phyloP scores from a whole-genome alignment of 495 filamentous ascomycete species.

The Echria macrotheca region DNA sequence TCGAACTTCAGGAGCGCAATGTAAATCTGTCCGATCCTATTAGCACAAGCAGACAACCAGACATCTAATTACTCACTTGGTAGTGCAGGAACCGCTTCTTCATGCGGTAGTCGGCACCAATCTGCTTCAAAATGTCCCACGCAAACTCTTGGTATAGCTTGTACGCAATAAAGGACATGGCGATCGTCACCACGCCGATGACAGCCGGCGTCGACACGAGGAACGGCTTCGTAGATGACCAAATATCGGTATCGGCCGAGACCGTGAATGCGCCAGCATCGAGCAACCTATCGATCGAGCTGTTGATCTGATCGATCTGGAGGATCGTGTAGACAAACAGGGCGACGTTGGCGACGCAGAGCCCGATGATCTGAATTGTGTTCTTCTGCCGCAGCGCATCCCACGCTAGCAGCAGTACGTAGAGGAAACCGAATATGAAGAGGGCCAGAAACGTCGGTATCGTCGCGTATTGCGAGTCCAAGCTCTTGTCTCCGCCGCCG shows the following conservation, averaged over 20 bases:
- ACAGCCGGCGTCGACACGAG: slow-evolving; percentile 82
- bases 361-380: slow-evolving; percentile 95
- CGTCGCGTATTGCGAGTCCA: slow-evolving; percentile 53
- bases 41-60: slow-evolving; percentile 17
- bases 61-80: slow-evolving; percentile 57
- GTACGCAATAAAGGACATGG: slow-evolving; percentile 75
- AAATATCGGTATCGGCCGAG: slow-evolving; percentile 48
- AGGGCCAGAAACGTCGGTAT: slow-evolving; percentile 88
- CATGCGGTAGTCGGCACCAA: slow-evolving; percentile 93
- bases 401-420: slow-evolving; percentile 81
- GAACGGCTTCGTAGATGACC: slow-evolving; percentile 63
- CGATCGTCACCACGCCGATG: slow-evolving; percentile 66
- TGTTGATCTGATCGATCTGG: slow-evolving; percentile 80
- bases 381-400: slow-evolving; percentile 94
- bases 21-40: slow-evolving; percentile 69
- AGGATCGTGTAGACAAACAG: slow-evolving; percentile 88
- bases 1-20: slow-evolving; percentile 97
- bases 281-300: slow-evolving; percentile 54
- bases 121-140: slow-evolving; percentile 99
- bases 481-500: slow-evolving; percentile 17
- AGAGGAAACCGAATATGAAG: slow-evolving; percentile 96
- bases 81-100: slow-evolving; percentile 94
- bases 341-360: slow-evolving; percentile 86
- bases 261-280: slow-evolving; percentile 22
- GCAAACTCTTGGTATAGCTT: slow-evolving; percentile 98